Percentiles rank a stretch among this genome's conserved stretches.
These are phyloP conservation scores for Penicillium concentricum DNA, from an alignment of 2,329 filamentous ascomycete species.

Conservation along the genomic window DNA sequence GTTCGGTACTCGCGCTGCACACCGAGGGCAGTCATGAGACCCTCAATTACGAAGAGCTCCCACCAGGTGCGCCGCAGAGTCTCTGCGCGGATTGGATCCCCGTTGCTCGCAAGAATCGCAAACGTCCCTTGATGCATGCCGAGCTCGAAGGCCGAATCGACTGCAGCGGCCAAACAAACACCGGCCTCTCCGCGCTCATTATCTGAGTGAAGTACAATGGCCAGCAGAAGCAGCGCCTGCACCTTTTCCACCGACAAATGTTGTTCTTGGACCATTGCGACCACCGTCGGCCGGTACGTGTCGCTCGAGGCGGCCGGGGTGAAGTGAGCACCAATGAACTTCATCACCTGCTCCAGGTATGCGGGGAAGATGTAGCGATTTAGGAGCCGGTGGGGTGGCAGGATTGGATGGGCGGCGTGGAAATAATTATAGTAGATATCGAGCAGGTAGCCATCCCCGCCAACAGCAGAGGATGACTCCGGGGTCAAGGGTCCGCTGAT, in stretches of 20 bases:
- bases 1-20: conserved; percentile 57
- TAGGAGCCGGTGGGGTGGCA: conserved; percentile 49
- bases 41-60: conserved; percentile 78
- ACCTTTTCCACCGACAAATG: conserved; percentile 62
- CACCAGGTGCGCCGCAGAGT: conserved; percentile 89
- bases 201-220: conserved; percentile 75
- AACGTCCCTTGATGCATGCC: conserved; percentile 71
- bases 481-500: conserved; percentile 34
- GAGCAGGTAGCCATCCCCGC: conserved; percentile 44
- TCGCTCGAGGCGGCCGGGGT: conserved; percentile 47
- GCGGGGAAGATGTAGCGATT: conserved; percentile 40
- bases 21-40: conserved; percentile 74
- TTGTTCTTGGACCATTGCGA: conserved; percentile 32
- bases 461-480: conserved; percentile 35
- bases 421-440: conserved; percentile 58
- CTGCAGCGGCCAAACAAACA: conserved; percentile 65
- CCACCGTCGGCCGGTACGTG: conserved; percentile 41
- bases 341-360: conserved; percentile 55
- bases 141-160: conserved; percentile 71
- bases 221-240: conserved; percentile 73
- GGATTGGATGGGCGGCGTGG: conserved; percentile 56
- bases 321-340: conserved; percentile 58
- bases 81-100: conserved; percentile 71
- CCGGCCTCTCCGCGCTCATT: conserved; percentile 69
- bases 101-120: conserved; percentile 62